Percentiles rank a stretch among this genome's conserved stretches.
phyloP scores from a whole-genome alignment of 1,284 basidiomycete genomes.

The Melampsora larici-populina region DNA sequence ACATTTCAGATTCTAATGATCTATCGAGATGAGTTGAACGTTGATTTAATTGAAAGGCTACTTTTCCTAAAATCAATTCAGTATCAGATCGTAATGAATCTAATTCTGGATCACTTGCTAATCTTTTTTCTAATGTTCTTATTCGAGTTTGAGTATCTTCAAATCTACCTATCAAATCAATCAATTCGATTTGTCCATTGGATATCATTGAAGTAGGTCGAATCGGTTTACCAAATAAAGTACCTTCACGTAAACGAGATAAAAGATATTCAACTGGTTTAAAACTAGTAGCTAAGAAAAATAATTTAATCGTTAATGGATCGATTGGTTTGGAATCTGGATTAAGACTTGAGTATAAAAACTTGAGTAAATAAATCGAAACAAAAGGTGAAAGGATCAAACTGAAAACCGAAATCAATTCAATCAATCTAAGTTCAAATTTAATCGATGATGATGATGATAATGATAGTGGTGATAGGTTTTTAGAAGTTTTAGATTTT shows the following conservation, averaged over 20 bases:
- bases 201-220: neutral
- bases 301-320: no score
- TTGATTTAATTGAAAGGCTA: neutral
- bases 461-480: neutral
- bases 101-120: neutral
- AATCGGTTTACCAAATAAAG: no score
- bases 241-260: neutral
- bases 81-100: neutral
- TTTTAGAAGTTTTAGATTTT: neutral
- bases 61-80: neutral
- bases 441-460: neutral
- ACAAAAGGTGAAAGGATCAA: neutral
- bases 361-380: neutral
- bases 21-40: neutral
- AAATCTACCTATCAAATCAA: no score
- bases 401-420: neutral
- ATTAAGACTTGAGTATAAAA: neutral
- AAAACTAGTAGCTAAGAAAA: neutral
- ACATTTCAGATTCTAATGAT: neutral
- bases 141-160: neutral
- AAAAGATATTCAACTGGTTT: neutral
- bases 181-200: neutral
- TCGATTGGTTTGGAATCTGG: neutral
- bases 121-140: neutral
- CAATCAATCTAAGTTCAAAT: neutral